Conservation (phyloP, 768 basidiomycete species). For the Hortiboletus flavorubellus region DNA sequence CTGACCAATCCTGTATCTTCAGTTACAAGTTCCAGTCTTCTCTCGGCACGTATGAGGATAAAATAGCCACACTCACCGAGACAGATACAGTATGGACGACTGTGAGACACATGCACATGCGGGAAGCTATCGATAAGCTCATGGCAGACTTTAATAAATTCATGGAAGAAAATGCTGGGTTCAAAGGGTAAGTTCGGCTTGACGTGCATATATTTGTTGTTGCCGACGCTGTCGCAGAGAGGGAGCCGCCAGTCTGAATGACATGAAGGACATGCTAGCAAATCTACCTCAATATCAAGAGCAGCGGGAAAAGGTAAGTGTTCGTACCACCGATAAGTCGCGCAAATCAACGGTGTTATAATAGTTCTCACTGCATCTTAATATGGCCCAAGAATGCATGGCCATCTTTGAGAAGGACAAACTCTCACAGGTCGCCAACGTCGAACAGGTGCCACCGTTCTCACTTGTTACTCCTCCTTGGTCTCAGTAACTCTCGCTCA, state of each 20-base stretch:
- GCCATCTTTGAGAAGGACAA: constrained; percentile 85
- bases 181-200: constrained; percentile 67
- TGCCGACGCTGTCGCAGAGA: constrained; percentile 42
- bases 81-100: constrained; percentile 87
- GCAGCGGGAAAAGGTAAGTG: constrained; percentile 81
- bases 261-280: constrained; percentile 99
- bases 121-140: constrained; percentile 95
- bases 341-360: not conserved
- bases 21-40: constrained; percentile 96
- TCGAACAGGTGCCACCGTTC: constrained; percentile 70
- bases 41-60: constrained; percentile 81
- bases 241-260: constrained; percentile 84
- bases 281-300: constrained; percentile 93
- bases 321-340: not conserved
- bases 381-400: constrained; percentile 99
- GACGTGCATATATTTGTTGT: not conserved
- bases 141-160: constrained; percentile 97
- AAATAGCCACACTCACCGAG: constrained; percentile 82
- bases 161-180: constrained; percentile 90
- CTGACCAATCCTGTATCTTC: not conserved
- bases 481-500: constrained; percentile 30
- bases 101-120: constrained; percentile 97
- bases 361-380: constrained; percentile 94
- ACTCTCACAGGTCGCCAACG: constrained; percentile 74
- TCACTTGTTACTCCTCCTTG: not conserved